A percentile compares a stretch with the other conserved stretches of the same genome.
These are phyloP conservation scores for Cyclostephanos invisitatus DNA, from an alignment of 108 stramenopile genomes.

Conservation along the genomic window DNA sequence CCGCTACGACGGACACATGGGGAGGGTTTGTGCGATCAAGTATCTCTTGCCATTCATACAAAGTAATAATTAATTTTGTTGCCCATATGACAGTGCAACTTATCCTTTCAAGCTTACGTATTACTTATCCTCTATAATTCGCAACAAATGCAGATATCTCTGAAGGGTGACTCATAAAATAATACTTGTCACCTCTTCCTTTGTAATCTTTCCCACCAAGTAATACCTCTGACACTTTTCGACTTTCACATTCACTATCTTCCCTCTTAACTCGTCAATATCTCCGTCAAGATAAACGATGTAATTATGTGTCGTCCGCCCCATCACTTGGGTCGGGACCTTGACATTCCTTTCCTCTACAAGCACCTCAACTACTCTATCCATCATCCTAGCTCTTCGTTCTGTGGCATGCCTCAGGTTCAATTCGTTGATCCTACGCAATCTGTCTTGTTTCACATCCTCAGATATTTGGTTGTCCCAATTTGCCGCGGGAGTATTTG, in stretches of 20 bases:
- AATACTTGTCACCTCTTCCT: slow-evolving; percentile 19
- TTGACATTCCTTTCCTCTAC: slow-evolving; percentile 95
- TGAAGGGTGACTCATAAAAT: background rate
- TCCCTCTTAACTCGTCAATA: slow-evolving; percentile 83
- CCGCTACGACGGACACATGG: background rate
- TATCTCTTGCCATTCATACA: background rate
- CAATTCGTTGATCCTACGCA: slow-evolving; percentile 87
- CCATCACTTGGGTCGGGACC: slow-evolving; percentile 88
- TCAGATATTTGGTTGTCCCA: slow-evolving; percentile 84
- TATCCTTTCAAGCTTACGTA: background rate
- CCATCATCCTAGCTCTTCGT: slow-evolving; percentile 90
- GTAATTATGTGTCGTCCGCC: slow-evolving; percentile 90
- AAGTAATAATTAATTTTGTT: background rate
- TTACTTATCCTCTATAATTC: background rate
- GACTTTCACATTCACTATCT: slow-evolving; percentile 85
- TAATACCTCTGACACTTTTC: slow-evolving; percentile 71
- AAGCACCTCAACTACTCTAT: slow-evolving; percentile 86
- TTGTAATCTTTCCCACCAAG: slow-evolving; percentile 58
- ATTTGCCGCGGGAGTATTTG: slow-evolving; percentile 85
- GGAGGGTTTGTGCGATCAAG: background rate
- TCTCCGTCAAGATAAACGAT: slow-evolving; percentile 92
- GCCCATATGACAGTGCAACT: background rate
- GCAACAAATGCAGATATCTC: too few relatives aligned
- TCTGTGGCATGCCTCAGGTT: slow-evolving; percentile 87
- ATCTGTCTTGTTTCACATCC: slow-evolving; percentile 85